phyloP scores from a whole-genome alignment of 2,329 filamentous ascomycete species.

The Emergomyces africanus region DNA sequence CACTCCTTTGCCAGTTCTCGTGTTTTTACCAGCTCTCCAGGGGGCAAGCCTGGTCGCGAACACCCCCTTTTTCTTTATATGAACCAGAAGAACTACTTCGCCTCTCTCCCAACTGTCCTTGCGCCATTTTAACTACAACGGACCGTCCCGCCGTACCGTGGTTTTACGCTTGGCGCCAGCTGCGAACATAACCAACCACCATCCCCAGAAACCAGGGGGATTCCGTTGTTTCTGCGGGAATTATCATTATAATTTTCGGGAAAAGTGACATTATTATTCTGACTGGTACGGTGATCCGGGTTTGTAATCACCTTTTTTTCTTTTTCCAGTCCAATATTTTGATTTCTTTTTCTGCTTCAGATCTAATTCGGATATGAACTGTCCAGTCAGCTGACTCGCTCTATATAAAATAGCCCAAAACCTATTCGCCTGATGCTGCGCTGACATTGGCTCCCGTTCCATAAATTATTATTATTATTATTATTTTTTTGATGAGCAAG shows the following conservation, averaged over 20 bases:
- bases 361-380: conserved; percentile 2
- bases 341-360: not conserved
- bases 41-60: not conserved
- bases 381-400: conserved; percentile 2
- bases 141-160: conserved; percentile 1
- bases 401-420: not conserved
- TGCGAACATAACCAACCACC: not conserved
- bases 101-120: not conserved
- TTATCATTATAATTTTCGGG: not conserved
- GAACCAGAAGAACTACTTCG: not conserved
- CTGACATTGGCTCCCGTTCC: not conserved
- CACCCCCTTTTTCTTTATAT: not conserved
- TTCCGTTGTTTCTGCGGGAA: not conserved
- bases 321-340: not conserved
- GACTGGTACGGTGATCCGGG: not conserved
- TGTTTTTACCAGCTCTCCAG: not conserved
- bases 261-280: not conserved
- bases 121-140: not conserved
- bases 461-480: not conserved
- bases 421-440: not conserved
- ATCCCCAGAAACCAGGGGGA: not conserved
- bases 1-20: conserved; percentile 1
- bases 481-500: not conserved
- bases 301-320: not conserved
- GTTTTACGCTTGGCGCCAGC: not conserved